A percentile compares a stretch with the other conserved stretches of the same genome.
Evolutionary conservation across 768 basidiomycete genomes (phyloP).

Genomic region (Psilocybe azurescens): DNA sequence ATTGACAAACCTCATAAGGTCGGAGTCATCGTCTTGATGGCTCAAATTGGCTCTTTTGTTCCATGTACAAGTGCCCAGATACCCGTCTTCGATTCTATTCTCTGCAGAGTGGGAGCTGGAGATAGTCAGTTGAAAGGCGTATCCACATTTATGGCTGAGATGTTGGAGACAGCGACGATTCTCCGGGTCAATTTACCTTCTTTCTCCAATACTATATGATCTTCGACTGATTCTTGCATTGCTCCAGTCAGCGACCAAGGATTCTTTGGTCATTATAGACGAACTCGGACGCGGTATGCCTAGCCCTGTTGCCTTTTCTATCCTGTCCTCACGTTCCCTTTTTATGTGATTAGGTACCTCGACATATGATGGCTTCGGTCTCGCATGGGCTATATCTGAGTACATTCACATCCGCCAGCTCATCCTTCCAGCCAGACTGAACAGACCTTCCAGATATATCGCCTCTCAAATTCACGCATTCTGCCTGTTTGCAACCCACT

Average conservation of each 20-base stretch:
- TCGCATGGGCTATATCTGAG: constrained; percentile 99
- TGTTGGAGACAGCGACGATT: constrained; percentile 98
- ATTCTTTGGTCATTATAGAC: constrained; percentile 97
- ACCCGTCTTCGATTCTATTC: constrained; percentile 94
- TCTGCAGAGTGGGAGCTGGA: constrained; percentile 96
- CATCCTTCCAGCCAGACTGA: not conserved
- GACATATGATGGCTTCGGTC: constrained; percentile 96
- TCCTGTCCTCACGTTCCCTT: not conserved
- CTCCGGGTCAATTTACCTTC: constrained; percentile 60
- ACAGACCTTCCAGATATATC: constrained; percentile 68
- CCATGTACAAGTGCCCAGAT: constrained; percentile 86
- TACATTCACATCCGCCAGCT: constrained; percentile 38
- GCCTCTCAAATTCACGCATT: constrained; percentile 92
- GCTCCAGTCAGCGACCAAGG: constrained; percentile 81
- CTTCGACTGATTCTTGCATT: not conserved
- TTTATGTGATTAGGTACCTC: constrained; percentile 72
- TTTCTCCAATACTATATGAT: not conserved
- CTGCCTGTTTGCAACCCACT: constrained; percentile 97
- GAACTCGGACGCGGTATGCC: constrained; percentile 85
- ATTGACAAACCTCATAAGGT: constrained; percentile 44
- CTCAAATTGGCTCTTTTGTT: constrained; percentile 94
- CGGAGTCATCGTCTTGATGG: constrained; percentile 96
- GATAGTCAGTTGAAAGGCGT: constrained; percentile 98
- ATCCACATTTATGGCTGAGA: constrained; percentile 99
- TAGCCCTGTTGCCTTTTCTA: not conserved